Evolutionary conservation across 371 early-diverging fungal species (phyloP).

Genomic region (Mortierella sp.): DNA sequence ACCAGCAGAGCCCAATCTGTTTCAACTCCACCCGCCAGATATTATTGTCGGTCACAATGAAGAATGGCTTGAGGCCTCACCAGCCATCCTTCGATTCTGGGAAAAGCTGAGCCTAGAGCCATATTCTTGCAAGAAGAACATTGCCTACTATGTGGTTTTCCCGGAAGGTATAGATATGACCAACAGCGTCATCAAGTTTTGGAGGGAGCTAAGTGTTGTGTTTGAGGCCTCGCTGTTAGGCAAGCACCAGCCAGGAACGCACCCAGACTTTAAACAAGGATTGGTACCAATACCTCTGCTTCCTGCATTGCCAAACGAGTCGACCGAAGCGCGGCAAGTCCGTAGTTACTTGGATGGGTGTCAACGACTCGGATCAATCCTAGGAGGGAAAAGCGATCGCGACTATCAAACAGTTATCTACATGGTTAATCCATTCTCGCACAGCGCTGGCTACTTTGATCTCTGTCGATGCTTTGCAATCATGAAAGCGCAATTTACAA

Average conservation of each 20-base stretch:
- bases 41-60: constrained; percentile 69
- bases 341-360: constrained; percentile 64
- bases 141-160: constrained; percentile 66
- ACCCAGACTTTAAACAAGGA: constrained; percentile 60
- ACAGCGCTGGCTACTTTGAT: constrained; percentile 61
- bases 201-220: constrained; percentile 61
- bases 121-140: constrained; percentile 62
- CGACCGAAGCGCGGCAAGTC: constrained; percentile 54
- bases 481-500: constrained; percentile 55
- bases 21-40: constrained; percentile 60
- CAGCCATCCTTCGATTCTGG: constrained; percentile 68
- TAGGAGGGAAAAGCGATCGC: constrained; percentile 42
- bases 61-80: constrained; percentile 66
- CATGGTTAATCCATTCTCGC: constrained; percentile 64
- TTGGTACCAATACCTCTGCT: constrained; percentile 61
- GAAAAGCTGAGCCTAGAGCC: constrained; percentile 71
- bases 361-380: constrained; percentile 57
- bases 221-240: constrained; percentile 65
- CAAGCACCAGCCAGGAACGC: constrained; percentile 59
- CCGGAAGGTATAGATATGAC: constrained; percentile 63
- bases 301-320: constrained; percentile 48
- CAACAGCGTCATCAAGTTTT: constrained; percentile 56
- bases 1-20: constrained; percentile 65
- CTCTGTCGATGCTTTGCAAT: constrained; percentile 65
- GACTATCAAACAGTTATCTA: constrained; percentile 64